phyloP scores from a whole-genome alignment of 352 stramenopile species.

The Phytophthora citrophthora region DNA sequence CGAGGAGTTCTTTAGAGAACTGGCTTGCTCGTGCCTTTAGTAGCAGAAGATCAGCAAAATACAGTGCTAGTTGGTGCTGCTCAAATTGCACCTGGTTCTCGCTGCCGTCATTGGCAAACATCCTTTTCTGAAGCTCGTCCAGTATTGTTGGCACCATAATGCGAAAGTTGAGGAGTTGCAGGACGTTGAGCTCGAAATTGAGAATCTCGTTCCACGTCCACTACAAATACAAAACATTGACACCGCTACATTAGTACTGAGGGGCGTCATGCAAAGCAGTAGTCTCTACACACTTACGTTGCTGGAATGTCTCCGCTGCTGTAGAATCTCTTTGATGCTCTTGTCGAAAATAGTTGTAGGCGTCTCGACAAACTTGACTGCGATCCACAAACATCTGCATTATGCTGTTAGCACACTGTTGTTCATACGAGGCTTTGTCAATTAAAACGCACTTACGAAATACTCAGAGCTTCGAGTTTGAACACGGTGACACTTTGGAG shows the following conservation, averaged over 20 bases:
- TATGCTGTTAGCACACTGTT: background rate
- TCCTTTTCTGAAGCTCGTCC: constrained; percentile 46
- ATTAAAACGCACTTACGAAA: constrained; percentile 48
- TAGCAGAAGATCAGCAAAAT: constrained; percentile 66
- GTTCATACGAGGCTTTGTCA: background rate
- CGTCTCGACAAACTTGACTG: constrained; percentile 77
- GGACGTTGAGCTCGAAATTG: constrained; percentile 47
- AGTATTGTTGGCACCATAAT: constrained; percentile 62
- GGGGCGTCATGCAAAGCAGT: background rate
- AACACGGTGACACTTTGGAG: constrained; percentile 23
- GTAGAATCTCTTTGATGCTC: constrained; percentile 66
- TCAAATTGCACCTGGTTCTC: constrained; percentile 26
- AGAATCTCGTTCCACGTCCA: constrained; percentile 77
- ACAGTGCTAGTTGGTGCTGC: constrained; percentile 58
- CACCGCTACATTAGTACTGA: constrained; percentile 5
- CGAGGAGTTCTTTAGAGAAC: constrained; percentile 56
- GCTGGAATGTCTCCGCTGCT: constrained; percentile 59
- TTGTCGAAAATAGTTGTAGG: constrained; percentile 61
- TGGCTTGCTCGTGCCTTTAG: constrained; percentile 49
- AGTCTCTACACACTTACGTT: constrained; percentile 45
- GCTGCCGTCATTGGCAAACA: constrained; percentile 32
- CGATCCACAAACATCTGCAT: constrained; percentile 69
- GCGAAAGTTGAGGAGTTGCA: constrained; percentile 56
- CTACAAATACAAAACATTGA: constrained; percentile 22
- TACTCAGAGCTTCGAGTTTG: constrained; percentile 62